Conservation (phyloP, 139 green algal species). For the Coelastrella sp. region DNA sequence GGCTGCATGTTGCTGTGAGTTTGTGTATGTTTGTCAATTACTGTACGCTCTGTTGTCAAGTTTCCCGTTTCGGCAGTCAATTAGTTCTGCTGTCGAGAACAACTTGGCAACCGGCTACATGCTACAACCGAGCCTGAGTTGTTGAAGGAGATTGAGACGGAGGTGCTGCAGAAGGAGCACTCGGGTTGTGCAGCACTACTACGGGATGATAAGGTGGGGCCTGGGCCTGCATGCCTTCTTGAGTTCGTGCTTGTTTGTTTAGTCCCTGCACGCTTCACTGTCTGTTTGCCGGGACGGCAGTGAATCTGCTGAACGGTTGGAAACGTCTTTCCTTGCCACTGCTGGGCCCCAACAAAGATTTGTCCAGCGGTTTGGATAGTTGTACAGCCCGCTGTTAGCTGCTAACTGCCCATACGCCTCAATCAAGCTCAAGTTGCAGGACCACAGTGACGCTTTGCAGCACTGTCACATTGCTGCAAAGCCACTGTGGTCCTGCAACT, state of each 20-base stretch:
- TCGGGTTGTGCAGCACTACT: conserved; percentile 91
- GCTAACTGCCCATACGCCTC: conserved; percentile 93
- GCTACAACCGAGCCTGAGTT: conserved; percentile 69
- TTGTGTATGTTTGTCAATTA: too few relatives aligned
- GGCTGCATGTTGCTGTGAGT: neutral
- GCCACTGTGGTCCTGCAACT: conserved; percentile 92
- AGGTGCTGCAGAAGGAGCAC: conserved; percentile 98
- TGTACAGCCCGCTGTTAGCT: too few relatives aligned
- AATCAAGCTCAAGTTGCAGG: conserved; percentile 66
- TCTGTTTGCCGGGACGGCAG: too few relatives aligned
- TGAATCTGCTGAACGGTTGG: too few relatives aligned
- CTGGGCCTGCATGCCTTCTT: neutral
- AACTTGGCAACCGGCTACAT: conserved; percentile 95
- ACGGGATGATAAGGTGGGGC: conserved; percentile 90
- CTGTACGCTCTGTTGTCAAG: too few relatives aligned
- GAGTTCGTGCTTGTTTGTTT: too few relatives aligned
- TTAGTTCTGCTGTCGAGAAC: conserved; percentile 52
- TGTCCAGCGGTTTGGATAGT: too few relatives aligned
- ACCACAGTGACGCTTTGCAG: conserved; percentile 81
- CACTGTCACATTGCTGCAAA: too few relatives aligned
- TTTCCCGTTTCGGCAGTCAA: too few relatives aligned
- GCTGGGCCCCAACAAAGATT: too few relatives aligned
- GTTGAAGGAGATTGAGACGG: conserved; percentile 73
- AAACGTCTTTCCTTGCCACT: too few relatives aligned
- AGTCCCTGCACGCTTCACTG: too few relatives aligned